Conservation (phyloP, 1,139 yeast species). For the Pichia sp. region DNA sequence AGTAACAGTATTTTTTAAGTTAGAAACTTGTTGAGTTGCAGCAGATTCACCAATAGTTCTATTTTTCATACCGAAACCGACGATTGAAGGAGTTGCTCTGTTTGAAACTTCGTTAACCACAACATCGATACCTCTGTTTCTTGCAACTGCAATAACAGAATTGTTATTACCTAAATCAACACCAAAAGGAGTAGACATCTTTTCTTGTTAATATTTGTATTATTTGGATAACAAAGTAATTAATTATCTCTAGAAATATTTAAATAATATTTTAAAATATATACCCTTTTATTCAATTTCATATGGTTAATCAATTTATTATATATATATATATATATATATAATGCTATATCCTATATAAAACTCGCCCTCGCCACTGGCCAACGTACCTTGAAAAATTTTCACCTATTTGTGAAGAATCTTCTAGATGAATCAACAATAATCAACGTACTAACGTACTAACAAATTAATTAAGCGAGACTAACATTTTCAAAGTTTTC, state of each 20-base stretch:
- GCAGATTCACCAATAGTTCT: slow-evolving; percentile 94
- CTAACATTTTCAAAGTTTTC: background rate
- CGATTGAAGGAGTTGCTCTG: slow-evolving; percentile 91
- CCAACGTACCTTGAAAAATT: no score
- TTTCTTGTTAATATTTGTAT: slow-evolving; percentile 15
- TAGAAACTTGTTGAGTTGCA: slow-evolving; percentile 93
- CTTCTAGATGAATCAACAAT: slow-evolving; percentile 7
- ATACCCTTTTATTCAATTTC: no score
- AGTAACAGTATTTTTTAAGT: slow-evolving; percentile 92
- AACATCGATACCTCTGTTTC: slow-evolving; percentile 97
- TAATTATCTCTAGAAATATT: no score
- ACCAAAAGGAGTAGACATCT: slow-evolving; percentile 95
- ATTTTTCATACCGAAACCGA: slow-evolving; percentile 86
- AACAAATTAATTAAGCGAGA: no score
- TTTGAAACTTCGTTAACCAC: slow-evolving; percentile 98
- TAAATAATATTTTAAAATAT: no score
- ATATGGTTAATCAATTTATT: no score
- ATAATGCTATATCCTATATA: no score
- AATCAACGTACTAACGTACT: no score
- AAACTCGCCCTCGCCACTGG: no score
- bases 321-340: no score
- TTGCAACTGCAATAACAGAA: slow-evolving; percentile 95
- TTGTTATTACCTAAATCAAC: slow-evolving; percentile 95
- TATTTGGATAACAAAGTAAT: no score
- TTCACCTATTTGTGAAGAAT: slow-evolving; percentile 4